Evolutionary conservation across 1,139 yeast species (phyloP).

Genomic region (Yamadazyma jaroonii): DNA sequence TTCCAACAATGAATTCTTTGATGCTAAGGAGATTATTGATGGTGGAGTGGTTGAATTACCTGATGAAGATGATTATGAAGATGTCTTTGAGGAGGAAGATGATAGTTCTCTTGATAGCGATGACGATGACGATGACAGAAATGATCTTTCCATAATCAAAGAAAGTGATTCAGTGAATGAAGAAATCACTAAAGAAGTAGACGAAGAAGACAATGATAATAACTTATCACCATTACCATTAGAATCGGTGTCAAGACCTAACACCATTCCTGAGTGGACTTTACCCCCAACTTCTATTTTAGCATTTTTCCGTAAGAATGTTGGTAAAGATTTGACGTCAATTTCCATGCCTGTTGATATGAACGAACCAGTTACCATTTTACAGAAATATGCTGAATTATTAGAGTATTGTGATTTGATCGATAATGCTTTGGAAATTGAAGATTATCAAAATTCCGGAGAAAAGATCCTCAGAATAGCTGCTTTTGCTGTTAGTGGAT

Average conservation of each 20-base stretch:
- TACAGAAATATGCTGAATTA: conserved; percentile 77
- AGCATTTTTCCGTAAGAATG: conserved; percentile 79
- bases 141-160: conserved; percentile 11
- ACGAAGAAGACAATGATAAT: conserved; percentile 27
- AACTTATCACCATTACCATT: conserved; percentile 66
- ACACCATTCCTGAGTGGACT: conserved; percentile 57
- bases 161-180: conserved; percentile 11
- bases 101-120: conserved; percentile 9
- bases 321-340: conserved; percentile 84
- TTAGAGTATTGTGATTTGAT: conserved; percentile 73
- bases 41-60: conserved; percentile 36
- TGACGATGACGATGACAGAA: conserved; percentile 5
- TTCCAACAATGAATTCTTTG: conserved; percentile 53
- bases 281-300: conserved; percentile 80
- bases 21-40: conserved; percentile 60
- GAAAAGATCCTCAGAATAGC: conserved; percentile 70
- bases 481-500: conserved; percentile 74
- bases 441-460: conserved; percentile 40
- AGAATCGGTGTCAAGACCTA: conserved; percentile 50
- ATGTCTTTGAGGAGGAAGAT: conserved; percentile 9
- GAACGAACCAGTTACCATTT: conserved; percentile 83
- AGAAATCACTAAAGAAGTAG: conserved; percentile 11
- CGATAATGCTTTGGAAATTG: conserved; percentile 52
- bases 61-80: conserved; percentile 17
- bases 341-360: conserved; percentile 93